Base-by-base conservation (phyloP, 768 basidiomycete species). In the Leccinum variicolor region DNA sequence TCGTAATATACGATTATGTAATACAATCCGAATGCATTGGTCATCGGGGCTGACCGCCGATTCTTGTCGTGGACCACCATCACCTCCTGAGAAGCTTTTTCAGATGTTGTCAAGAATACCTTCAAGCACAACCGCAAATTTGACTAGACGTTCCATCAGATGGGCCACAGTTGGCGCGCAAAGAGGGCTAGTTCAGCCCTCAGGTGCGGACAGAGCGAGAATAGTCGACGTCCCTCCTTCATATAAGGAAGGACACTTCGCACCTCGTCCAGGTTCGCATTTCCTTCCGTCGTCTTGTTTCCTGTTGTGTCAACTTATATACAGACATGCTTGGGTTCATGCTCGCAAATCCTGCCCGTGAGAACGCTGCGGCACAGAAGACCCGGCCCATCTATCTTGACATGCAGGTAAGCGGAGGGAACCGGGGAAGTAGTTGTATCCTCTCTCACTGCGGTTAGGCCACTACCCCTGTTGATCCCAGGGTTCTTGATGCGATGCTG, bases 401-500 rank as follows among this genome's bases (percentile, higher is more conserved):
- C 74, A 90, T 96, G 91, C 95, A 97, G 84, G 94, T 88, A 54
- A 59, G 83, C 68, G 47, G 25, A 47, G 33, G 25, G 36, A 43
- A 4, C 46, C 5, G 9, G 52, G 17, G 14, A 36, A 14, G 11
- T 45, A 25, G 17, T 50, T 3, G 7, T 56, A 13, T 25, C 19
- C 54, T 36, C 28, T 47, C 65, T 63, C 56, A 62, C 53, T 49
- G 29, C 48, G 15, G 17, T 14, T 63, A 96, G 92, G 97, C 97
- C 6, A 99, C 97, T 2, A 98, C 97, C 25, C 97, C 97, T 19
- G 86, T 97, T 55, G 97, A 99, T 71, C 97, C 97, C 28, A 85
- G 97, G 57, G 97, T 98, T 5, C 80, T 98, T 56, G 97, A 98
- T 74, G 87, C 89, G 17, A 99, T 98, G 96, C 78, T 99, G 25